These are phyloP conservation scores for Nothophytophthora sp. DNA, from an alignment of 352 stramenopile species.

Conservation along the genomic window DNA sequence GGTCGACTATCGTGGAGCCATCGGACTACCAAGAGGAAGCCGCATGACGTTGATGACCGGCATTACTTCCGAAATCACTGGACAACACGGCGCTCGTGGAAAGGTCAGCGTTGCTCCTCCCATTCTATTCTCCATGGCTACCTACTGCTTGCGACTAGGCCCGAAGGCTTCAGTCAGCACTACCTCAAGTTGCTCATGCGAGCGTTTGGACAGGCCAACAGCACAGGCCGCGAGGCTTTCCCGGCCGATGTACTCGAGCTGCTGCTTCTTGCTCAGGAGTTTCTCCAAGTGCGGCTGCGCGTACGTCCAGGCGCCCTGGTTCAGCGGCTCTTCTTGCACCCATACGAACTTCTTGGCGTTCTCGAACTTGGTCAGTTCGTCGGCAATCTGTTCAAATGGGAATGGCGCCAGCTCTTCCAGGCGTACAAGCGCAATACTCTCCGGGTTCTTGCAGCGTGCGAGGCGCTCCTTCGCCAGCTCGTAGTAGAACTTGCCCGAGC, in stretches of 20 bases:
- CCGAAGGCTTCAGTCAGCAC: constrained; percentile 71
- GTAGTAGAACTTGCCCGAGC: constrained; percentile 98
- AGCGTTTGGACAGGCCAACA: constrained; percentile 74
- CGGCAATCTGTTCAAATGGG: constrained; percentile 95
- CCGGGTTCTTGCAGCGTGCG: constrained; percentile 76
- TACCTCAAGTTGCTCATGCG: constrained; percentile 59
- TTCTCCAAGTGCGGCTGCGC: constrained; percentile 95
- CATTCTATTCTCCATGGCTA: too few species aligned
- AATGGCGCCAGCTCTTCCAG: constrained; percentile 98
- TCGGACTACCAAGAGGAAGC: too few species aligned
- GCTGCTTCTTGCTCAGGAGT: constrained; percentile 88
- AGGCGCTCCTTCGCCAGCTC: constrained; percentile 92
- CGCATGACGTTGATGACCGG: too few species aligned
- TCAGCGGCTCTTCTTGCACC: constrained; percentile 96
- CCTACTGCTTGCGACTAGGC: constrained; percentile 3
- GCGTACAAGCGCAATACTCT: constrained; percentile 90
- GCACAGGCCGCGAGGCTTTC: constrained; percentile 71
- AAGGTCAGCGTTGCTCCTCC: too few species aligned
- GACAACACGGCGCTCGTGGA: too few species aligned
- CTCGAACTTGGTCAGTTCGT: constrained; percentile 84
- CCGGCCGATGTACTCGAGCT: constrained; percentile 93
- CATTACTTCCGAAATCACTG: too few species aligned
- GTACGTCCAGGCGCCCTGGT: constrained; percentile 97
- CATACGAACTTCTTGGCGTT: constrained; percentile 96
- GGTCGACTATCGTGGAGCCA: too few species aligned